Base-by-base conservation (phyloP, 2,329 filamentous ascomycete genomes). In the Onygenales sp. region DNA sequence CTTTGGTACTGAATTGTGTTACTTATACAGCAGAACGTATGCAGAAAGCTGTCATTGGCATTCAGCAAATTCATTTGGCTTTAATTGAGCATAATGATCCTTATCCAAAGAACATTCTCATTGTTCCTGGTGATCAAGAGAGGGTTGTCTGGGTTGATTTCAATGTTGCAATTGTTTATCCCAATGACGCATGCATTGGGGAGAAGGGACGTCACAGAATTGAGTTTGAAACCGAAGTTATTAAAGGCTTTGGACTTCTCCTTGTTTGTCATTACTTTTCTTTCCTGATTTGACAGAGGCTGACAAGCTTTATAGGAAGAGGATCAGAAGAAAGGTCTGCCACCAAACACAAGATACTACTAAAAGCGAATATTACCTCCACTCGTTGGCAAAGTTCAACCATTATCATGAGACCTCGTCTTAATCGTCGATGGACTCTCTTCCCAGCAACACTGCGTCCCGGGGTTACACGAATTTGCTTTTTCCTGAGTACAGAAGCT, bases 191-290 rank as follows among this genome's bases (percentile, higher is more conserved):
- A 17, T 57, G 54, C 45, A 52, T 52, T 36, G 34, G 52, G 52
- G 49, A 56, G 9, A 54, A 36, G 42, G 45, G 52, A 17, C 40
- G 50, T 53, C 31, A 54, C 57, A 21, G 58, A 54, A 40, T 58
- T 58, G 36, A 62, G 56, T 48, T 61, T 61, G 49, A 58, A 60
- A 27, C 61, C 50, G 27, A 49, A 45, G 9, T 37, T 49, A 34
- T 49, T 36, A 14, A 49, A 17, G 37, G 11, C 9, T 13, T 44
- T 27, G 42, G 42, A 8, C 6, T 2, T 6, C 13, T 44, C 13
- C 17, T 44, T 44, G 42, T 21, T 44, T 4, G 37, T 40, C 37
- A 11, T 11, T 6, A 6, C 37, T 40, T 40, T 40, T 11, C 37
- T 14, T 11, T 11, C 14, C 17, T 44, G 21, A 44, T 44, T 44